Percentiles rank a stretch among this genome's conserved stretches.
phyloP scores from a whole-genome alignment of 441 rosid genomes.

The Corymbia citriodora region DNA sequence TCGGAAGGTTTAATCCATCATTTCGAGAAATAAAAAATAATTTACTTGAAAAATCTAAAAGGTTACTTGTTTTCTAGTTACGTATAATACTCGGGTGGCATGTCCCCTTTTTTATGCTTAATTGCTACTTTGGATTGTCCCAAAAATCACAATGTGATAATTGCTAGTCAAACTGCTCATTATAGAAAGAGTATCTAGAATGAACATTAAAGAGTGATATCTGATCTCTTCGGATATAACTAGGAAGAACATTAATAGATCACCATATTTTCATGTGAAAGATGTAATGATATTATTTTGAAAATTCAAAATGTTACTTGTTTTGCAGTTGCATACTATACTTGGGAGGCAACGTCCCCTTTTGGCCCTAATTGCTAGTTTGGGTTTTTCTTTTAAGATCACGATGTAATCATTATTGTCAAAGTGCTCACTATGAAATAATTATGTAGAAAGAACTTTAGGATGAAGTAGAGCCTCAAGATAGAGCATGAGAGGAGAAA shows the following conservation, averaged over 20 bases:
- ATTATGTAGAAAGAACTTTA: neutral
- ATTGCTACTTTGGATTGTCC: neutral
- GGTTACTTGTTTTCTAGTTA: neutral
- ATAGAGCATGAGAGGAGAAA: neutral
- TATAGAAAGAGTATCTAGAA: neutral
- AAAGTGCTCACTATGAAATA: neutral
- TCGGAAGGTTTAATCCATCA: neutral
- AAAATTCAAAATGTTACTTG: neutral
- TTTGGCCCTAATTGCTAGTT: neutral
- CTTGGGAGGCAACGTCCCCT: neutral
- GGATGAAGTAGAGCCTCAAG: neutral
- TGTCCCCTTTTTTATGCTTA: neutral
- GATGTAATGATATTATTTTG: neutral
- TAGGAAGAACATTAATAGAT: neutral
- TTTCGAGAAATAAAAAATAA: neutral
- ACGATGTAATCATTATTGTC: neutral
- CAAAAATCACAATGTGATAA: neutral
- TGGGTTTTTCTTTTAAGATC: neutral
- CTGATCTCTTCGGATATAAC: neutral
- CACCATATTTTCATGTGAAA: neutral
- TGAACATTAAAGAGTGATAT: neutral
- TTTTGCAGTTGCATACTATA: neutral
- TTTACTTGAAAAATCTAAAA: neutral
- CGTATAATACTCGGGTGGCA: neutral
- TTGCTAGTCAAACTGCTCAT: neutral